phyloP scores from a whole-genome alignment of 2,329 filamentous ascomycete genomes.

The Paraphaeosphaeria sporulosa region DNA sequence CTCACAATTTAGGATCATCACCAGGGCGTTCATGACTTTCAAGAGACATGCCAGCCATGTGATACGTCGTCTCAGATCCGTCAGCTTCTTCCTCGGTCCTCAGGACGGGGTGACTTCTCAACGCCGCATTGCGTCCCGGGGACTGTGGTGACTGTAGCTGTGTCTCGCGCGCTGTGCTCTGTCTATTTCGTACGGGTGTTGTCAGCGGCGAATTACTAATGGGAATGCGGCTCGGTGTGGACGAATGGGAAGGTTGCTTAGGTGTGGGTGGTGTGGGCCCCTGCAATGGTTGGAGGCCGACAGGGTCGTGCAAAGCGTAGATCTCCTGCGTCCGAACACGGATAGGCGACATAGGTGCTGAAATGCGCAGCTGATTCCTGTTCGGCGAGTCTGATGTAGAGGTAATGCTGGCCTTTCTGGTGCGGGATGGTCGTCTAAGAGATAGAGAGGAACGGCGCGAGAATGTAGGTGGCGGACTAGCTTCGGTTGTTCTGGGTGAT shows the following conservation, averaged over 20 bases:
- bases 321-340: background rate
- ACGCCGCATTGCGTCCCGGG: constrained; percentile 1
- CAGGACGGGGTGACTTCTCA: constrained; percentile 14
- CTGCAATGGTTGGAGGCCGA: background rate
- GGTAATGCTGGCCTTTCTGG: background rate
- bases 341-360: background rate
- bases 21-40: background rate
- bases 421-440: background rate
- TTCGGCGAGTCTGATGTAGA: background rate
- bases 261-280: background rate
- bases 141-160: constrained; percentile 1
- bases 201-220: background rate
- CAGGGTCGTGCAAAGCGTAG: background rate
- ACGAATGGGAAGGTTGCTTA: background rate
- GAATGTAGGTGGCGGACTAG: background rate
- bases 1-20: background rate
- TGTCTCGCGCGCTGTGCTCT: background rate
- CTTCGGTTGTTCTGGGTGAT: constrained; percentile 5
- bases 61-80: background rate
- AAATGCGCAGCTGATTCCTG: background rate
- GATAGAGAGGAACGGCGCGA: background rate
- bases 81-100: background rate
- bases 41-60: background rate
- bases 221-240: constrained; percentile 5
- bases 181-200: background rate